Evolutionary conservation across 202 grass and related monocot species (phyloP).

Genomic region (Zizania palustris): DNA sequence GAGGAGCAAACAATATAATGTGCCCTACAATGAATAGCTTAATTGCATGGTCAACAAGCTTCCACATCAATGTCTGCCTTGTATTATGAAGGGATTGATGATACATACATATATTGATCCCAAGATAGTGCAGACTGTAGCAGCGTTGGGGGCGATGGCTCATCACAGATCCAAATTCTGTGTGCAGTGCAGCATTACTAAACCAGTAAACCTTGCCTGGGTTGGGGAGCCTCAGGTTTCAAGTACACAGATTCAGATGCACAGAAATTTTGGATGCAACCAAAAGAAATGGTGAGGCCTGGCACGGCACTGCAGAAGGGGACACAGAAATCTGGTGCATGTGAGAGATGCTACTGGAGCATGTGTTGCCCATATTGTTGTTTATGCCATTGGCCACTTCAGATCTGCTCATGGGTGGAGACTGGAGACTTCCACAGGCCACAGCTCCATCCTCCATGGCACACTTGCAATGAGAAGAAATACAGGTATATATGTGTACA

Average conservation of each 20-base stretch:
- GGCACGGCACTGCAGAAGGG: background rate
- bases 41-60: constrained; percentile 31
- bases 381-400: constrained; percentile 41
- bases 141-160: constrained; percentile 36
- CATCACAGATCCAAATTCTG: constrained; percentile 49
- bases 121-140: background rate
- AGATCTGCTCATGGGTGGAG: constrained; percentile 40
- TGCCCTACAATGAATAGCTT: too few relatives aligned
- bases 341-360: constrained; percentile 45
- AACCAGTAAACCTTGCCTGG: constrained; percentile 34
- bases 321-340: constrained; percentile 47
- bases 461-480: constrained; percentile 44
- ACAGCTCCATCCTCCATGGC: constrained; percentile 41
- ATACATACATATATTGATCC: background rate
- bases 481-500: constrained; percentile 15
- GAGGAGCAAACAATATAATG: background rate
- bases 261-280: background rate
- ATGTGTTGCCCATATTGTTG: constrained; percentile 47
- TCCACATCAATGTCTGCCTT: constrained; percentile 2
- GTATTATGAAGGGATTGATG: too few relatives aligned
- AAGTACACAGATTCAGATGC: constrained; percentile 52
- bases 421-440: constrained; percentile 42
- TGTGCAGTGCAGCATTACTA: constrained; percentile 18
- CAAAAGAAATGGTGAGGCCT: background rate
- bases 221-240: constrained; percentile 55